Percentiles rank a stretch among this genome's conserved stretches.
Evolutionary conservation across 805 yeast species (phyloP).

Genomic region (Candida railenensis): DNA sequence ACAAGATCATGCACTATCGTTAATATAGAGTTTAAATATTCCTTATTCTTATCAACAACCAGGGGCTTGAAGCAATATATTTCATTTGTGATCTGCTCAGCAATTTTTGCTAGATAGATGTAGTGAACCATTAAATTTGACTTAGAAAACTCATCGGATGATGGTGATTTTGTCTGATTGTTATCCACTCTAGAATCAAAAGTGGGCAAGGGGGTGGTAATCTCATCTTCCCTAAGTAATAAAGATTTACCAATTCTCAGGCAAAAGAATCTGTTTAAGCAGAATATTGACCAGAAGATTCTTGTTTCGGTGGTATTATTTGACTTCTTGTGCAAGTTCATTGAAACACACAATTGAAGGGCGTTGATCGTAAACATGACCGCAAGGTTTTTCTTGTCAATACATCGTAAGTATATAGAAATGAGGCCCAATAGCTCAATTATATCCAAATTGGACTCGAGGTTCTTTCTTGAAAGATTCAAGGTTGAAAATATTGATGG

Average conservation of each 20-base stretch:
- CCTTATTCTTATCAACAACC: slow-evolving; percentile 14
- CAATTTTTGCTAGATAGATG: slow-evolving; percentile 23
- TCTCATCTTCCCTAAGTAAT: slow-evolving; percentile 17
- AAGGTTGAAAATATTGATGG: slow-evolving; percentile 19
- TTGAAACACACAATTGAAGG: slow-evolving; percentile 24
- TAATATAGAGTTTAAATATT: slow-evolving; percentile 14
- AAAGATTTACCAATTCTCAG: slow-evolving; percentile 26
- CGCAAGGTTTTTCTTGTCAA: slow-evolving; percentile 28
- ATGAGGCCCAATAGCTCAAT: slow-evolving; percentile 24
- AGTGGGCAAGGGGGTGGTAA: slow-evolving; percentile 10
- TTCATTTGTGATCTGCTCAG: slow-evolving; percentile 21
- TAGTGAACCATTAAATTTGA: slow-evolving; percentile 14
- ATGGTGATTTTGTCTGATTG: neutral
- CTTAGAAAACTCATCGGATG: slow-evolving; percentile 13
- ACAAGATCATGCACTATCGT: slow-evolving; percentile 14
- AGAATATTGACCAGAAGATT: slow-evolving; percentile 26
- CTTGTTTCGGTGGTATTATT: slow-evolving; percentile 8
- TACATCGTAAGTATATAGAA: slow-evolving; percentile 20
- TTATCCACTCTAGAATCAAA: neutral
- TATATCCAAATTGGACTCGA: slow-evolving; percentile 16
- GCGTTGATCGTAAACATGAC: slow-evolving; percentile 22
- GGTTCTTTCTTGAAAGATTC: slow-evolving; percentile 10
- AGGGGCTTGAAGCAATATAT: slow-evolving; percentile 17
- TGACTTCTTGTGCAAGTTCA: slow-evolving; percentile 21
- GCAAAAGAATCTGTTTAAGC: slow-evolving; percentile 24